phyloP scores from a whole-genome alignment of 2,329 filamentous ascomycete species.

The Fusarium haematococcum region DNA sequence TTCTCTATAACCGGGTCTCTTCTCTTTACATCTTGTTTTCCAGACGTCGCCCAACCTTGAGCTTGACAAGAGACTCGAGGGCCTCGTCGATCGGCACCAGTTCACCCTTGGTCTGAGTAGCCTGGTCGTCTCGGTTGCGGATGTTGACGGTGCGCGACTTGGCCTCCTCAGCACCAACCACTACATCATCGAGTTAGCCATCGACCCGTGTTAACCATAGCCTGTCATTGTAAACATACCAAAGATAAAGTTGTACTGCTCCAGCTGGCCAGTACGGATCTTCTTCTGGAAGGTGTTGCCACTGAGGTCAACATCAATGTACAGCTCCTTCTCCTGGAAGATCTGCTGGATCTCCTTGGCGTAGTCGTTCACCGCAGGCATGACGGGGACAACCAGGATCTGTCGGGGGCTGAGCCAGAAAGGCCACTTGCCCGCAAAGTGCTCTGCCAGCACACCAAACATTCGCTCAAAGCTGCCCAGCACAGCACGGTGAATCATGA shows the following conservation, averaged over 20 bases:
- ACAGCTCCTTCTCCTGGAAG: conserved; percentile 76
- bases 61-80: conserved; percentile 64
- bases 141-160: conserved; percentile 71
- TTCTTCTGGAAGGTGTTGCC: conserved; percentile 91
- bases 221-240: conserved; percentile 54
- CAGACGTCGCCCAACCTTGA: conserved; percentile 61
- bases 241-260: conserved; percentile 88
- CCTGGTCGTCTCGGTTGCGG: conserved; percentile 72
- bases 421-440: conserved; percentile 89
- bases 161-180: conserved; percentile 72
- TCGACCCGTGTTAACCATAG: not conserved
- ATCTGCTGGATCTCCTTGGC: conserved; percentile 78
- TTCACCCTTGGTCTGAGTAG: conserved; percentile 71
- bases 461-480: conserved; percentile 75
- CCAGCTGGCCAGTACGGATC: conserved; percentile 83
- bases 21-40: conserved; percentile 49
- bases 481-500: conserved; percentile 89
- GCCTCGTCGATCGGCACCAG: conserved; percentile 68
- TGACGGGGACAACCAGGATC: conserved; percentile 70
- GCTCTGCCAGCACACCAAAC: conserved; percentile 83
- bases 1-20: conserved; percentile 15
- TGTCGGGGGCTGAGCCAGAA: conserved; percentile 91
- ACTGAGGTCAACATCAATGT: conserved; percentile 68
- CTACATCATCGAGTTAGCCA: conserved; percentile 49
- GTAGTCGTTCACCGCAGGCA: conserved; percentile 83